Percentiles rank a stretch among this genome's conserved stretches.
phyloP scores from a whole-genome alignment of 768 basidiomycete genomes.

The Hysterangium stoloniferum region DNA sequence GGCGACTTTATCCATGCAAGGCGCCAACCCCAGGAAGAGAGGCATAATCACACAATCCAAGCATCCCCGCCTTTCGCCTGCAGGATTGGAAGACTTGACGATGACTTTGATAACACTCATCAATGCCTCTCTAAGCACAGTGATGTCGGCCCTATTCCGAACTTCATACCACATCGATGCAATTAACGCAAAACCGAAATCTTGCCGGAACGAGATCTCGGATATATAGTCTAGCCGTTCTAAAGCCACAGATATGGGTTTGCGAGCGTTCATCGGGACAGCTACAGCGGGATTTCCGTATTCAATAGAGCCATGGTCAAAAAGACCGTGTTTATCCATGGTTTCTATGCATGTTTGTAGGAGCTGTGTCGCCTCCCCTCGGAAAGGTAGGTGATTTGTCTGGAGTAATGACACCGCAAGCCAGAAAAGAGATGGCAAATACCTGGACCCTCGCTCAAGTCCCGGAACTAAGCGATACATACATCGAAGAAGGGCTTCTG shows the following conservation, averaged over 20 bases:
- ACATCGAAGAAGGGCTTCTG: constrained; percentile 83
- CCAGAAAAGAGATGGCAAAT: constrained; percentile 77
- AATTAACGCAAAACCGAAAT: constrained; percentile 5
- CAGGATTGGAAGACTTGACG: neutral
- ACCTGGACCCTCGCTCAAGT: constrained; percentile 59
- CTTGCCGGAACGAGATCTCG: constrained; percentile 3
- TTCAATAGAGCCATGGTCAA: constrained; percentile 29
- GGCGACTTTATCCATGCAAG: neutral
- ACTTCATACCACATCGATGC: constrained; percentile 1
- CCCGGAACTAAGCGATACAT: constrained; percentile 71
- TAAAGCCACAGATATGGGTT: neutral
- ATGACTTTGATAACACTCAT: neutral
- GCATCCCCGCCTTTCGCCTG: neutral
- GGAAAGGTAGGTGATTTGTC: constrained; percentile 59
- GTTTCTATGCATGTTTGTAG: constrained; percentile 57
- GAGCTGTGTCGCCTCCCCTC: constrained; percentile 59
- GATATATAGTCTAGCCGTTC: neutral
- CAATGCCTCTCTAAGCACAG: neutral
- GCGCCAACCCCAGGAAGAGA: constrained; percentile 2
- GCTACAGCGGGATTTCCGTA: neutral
- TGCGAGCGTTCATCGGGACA: constrained; percentile 4
- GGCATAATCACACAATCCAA: constrained; percentile 3
- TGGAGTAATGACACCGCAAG: constrained; percentile 78
- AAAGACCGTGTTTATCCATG: constrained; percentile 53
- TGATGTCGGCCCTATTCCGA: neutral